phyloP scores from a whole-genome alignment of 2,329 filamentous ascomycete genomes.

The Acrodontium crateriforme region DNA sequence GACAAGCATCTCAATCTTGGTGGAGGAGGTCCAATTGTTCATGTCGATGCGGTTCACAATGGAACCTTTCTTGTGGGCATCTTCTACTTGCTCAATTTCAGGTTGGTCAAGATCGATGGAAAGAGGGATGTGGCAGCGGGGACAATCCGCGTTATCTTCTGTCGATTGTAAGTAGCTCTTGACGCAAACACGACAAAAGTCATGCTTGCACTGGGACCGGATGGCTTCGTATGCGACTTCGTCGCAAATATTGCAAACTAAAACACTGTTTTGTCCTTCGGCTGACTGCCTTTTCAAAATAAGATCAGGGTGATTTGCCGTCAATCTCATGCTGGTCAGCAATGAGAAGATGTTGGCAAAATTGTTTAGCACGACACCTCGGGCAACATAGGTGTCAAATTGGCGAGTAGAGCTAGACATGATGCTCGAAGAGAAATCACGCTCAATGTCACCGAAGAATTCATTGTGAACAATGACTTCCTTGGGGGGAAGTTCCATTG shows the following conservation, averaged over 20 bases:
- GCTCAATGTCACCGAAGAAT: constrained; percentile 92
- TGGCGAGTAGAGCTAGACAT: constrained; percentile 76
- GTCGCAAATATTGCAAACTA: constrained; percentile 91
- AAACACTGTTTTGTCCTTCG: constrained; percentile 74
- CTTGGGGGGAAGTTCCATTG: constrained; percentile 94
- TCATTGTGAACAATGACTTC: constrained; percentile 84
- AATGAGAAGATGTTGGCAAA: constrained; percentile 98
- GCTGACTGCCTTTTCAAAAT: constrained; percentile 70
- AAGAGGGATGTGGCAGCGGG: constrained; percentile 78
- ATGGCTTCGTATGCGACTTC: constrained; percentile 92
- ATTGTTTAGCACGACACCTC: constrained; percentile 85
- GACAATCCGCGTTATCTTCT: constrained; percentile 60
- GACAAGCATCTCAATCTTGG: constrained; percentile 92
- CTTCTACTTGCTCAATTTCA: constrained; percentile 84
- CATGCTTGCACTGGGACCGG: constrained; percentile 80
- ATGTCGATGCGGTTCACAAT: constrained; percentile 99
- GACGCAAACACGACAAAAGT: constrained; percentile 73
- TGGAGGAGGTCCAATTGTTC: constrained; percentile 96
- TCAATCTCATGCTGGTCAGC: constrained; percentile 53
- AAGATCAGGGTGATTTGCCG: constrained; percentile 82
- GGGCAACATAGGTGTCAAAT: constrained; percentile 91
- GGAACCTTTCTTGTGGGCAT: constrained; percentile 78
- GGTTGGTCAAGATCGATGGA: constrained; percentile 90
- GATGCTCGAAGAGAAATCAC: constrained; percentile 88
- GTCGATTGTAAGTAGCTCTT: constrained; percentile 70